A percentile compares a stretch with the other conserved stretches of the same genome.
Conservation (phyloP, 768 basidiomycete genomes). For the Mycena leptocephala region DNA sequence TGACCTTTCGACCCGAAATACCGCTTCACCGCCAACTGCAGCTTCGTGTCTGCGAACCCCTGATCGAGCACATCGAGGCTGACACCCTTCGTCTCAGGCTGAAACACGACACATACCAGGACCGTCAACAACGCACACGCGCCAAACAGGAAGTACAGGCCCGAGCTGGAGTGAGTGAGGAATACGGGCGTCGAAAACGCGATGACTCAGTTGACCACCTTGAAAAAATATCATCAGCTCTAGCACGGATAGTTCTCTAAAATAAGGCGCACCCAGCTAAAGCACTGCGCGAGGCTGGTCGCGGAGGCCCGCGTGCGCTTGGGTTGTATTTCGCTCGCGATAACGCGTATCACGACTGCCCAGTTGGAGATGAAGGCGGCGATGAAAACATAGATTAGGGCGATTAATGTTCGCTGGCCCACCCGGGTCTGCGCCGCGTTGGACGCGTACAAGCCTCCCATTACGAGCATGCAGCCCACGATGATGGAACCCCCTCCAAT, state of each 20-base stretch:
- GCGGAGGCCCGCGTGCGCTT: constrained; percentile 61
- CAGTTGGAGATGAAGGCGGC: constrained; percentile 60
- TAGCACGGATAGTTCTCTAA: neutral
- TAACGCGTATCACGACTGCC: constrained; percentile 60
- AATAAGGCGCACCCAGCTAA: constrained; percentile 56
- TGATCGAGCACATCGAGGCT: constrained; percentile 60
- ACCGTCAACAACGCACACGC: constrained; percentile 53
- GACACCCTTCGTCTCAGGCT: constrained; percentile 63
- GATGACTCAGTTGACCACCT: constrained; percentile 60
- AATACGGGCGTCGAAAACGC: constrained; percentile 65
- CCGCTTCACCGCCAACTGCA: constrained; percentile 29
- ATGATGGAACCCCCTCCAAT: constrained; percentile 63
- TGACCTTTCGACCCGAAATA: constrained; percentile 31
- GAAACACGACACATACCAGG: constrained; percentile 55
- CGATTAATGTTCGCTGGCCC: constrained; percentile 59
- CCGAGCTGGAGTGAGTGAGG: constrained; percentile 59
- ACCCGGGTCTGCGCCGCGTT: constrained; percentile 46
- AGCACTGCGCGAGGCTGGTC: constrained; percentile 56
- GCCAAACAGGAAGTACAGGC: constrained; percentile 65
- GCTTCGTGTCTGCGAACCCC: constrained; percentile 49
- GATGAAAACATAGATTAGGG: constrained; percentile 63
- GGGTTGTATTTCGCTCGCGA: constrained; percentile 65
- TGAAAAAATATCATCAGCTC: too few relatives aligned
- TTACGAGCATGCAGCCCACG: constrained; percentile 55
- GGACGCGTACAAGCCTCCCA: constrained; percentile 61